These are phyloP conservation scores for Rhodosporidiobolus odoratus DNA, from an alignment of 768 basidiomycete species.

Conservation along the genomic window DNA sequence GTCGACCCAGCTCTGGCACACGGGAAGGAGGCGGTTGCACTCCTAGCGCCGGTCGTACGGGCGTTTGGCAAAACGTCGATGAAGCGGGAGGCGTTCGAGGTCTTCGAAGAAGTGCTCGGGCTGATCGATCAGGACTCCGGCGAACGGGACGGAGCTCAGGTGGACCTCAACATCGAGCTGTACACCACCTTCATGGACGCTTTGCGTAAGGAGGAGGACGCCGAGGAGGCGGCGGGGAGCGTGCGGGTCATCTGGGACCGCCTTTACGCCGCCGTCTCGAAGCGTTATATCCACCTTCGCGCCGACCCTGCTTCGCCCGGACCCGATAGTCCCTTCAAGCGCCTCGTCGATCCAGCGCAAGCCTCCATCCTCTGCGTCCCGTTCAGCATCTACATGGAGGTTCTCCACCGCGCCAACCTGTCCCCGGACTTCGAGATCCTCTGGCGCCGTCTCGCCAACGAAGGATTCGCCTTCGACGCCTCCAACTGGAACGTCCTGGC, in stretches of 20 bases:
- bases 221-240: conserved; percentile 53
- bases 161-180: conserved; percentile 55
- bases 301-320: conserved; percentile 30
- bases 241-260: conserved; percentile 59
- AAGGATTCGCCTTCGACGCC: conserved; percentile 73
- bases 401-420: conserved; percentile 55
- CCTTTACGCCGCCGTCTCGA: conserved; percentile 59
- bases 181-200: conserved; percentile 65
- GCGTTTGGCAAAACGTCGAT: conserved; percentile 44
- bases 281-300: conserved; percentile 32
- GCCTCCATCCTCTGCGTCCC: conserved; percentile 67
- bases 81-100: conserved; percentile 51
- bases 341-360: conserved; percentile 43
- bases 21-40: not conserved
- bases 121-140: conserved; percentile 54
- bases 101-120: conserved; percentile 56
- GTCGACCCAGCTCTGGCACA: not conserved
- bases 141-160: no score
- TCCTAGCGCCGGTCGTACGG: conserved; percentile 7
- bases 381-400: conserved; percentile 74
- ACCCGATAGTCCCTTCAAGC: conserved; percentile 27
- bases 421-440: conserved; percentile 61
- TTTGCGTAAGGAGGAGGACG: conserved; percentile 59
- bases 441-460: conserved; percentile 62
- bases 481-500: conserved; percentile 88